Evolutionary conservation across 2,329 filamentous ascomycete species (phyloP).

Genomic region (Fusarium foetens): DNA sequence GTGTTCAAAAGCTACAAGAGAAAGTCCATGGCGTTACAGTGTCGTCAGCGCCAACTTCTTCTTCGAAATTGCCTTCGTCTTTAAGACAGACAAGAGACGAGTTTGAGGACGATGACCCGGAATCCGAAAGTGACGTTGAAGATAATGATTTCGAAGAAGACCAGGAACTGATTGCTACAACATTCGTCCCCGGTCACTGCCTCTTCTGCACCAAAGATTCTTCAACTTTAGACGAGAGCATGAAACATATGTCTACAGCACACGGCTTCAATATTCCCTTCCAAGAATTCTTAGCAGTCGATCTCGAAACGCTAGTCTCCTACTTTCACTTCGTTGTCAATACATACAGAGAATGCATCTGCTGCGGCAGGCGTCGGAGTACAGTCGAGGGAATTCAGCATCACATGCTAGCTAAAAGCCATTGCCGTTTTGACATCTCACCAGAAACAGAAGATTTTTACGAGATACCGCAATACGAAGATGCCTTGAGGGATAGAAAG

Average conservation of each 20-base stretch:
- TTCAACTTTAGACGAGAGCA: constrained; percentile 44
- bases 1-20: background rate
- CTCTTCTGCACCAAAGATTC: background rate
- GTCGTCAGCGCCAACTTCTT: fast-evolving
- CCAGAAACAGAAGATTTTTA: constrained; percentile 54
- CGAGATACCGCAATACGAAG: background rate
- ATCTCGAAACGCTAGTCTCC: constrained; percentile 57
- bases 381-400: constrained; percentile 59
- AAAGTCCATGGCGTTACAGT: background rate
- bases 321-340: constrained; percentile 62
- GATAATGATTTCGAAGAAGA: background rate
- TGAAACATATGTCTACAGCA: constrained; percentile 59
- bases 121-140: background rate
- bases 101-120: fast-evolving
- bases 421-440: constrained; percentile 58
- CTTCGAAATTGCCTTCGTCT: fast-evolving
- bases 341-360: constrained; percentile 62
- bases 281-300: constrained; percentile 54
- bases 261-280: constrained; percentile 60
- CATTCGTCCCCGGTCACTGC: background rate
- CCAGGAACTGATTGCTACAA: fast-evolving
- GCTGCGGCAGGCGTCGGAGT: constrained; percentile 57
- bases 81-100: fast-evolving
- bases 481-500: background rate
- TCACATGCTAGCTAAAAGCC: constrained; percentile 62